Conservation (phyloP, 495 filamentous ascomycete genomes). For the Immersiella caudata region DNA sequence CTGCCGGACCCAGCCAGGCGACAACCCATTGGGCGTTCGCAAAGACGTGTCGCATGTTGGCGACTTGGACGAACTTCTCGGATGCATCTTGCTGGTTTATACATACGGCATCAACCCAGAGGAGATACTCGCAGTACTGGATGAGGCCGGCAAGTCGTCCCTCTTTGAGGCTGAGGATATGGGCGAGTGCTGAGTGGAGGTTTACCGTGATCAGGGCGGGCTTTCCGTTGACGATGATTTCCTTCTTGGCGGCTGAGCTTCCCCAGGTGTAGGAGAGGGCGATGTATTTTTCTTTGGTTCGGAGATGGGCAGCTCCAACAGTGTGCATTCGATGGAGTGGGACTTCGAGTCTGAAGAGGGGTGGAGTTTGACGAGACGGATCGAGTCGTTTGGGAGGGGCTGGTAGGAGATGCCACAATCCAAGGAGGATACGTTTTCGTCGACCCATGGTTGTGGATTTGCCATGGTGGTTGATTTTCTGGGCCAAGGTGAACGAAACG, state of each 20-base stretch:
- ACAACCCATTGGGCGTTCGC: not conserved
- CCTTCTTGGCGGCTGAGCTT: not conserved
- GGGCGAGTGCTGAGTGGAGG: conserved; percentile 1
- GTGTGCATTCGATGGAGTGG: too few relatives aligned
- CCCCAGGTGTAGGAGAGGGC: too few relatives aligned
- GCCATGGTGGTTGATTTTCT: too few relatives aligned
- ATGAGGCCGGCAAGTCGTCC: not conserved
- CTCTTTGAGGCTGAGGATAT: not conserved
- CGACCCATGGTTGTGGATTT: not conserved
- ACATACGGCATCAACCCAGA: conserved; percentile 5
- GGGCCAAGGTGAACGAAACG: too few relatives aligned
- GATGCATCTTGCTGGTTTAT: conserved; percentile 6
- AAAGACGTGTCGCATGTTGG: not conserved
- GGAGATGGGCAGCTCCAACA: too few relatives aligned
- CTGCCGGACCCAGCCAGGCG: not conserved
- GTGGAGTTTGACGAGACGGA: not conserved
- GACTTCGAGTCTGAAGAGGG: not conserved
- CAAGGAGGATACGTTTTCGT: not conserved
- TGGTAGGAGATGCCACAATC: conserved; percentile 4
- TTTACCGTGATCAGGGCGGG: not conserved
- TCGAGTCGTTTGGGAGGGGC: not conserved
- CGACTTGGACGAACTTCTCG: not conserved
- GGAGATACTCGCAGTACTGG: not conserved
- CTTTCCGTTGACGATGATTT: conserved; percentile 10
- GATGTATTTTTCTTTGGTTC: too few relatives aligned